phyloP scores from a whole-genome alignment of 768 basidiomycete genomes.

The Boletellus ananiceps region DNA sequence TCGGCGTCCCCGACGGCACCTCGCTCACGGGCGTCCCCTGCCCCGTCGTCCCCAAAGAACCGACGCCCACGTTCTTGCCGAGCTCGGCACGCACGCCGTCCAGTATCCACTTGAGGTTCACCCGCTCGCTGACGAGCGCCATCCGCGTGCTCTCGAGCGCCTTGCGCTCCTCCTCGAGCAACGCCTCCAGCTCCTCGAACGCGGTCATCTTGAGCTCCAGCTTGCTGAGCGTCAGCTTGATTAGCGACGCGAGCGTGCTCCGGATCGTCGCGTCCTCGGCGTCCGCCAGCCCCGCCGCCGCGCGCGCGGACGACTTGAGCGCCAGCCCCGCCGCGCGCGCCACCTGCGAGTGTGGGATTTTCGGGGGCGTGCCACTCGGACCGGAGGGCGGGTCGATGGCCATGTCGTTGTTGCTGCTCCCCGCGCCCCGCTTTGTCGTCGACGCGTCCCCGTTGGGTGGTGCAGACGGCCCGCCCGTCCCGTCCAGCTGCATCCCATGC shows the following conservation, averaged over 20 bases:
- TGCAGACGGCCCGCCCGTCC: constrained; percentile 6
- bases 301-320: constrained; percentile 82
- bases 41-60: constrained; percentile 48
- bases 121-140: constrained; percentile 74
- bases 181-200: constrained; percentile 90
- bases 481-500: constrained; percentile 29
- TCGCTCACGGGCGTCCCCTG: constrained; percentile 57
- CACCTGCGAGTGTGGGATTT: constrained; percentile 67
- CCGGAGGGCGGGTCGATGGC: constrained; percentile 36
- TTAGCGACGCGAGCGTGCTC: constrained; percentile 71
- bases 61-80: constrained; percentile 42
- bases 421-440: constrained; percentile 14
- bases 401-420: constrained; percentile 33
- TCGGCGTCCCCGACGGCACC: constrained; percentile 40
- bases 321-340: constrained; percentile 83
- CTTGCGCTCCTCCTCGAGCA: constrained; percentile 87
- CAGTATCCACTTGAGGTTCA: constrained; percentile 65
- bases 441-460: constrained; percentile 11
- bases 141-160: constrained; percentile 78
- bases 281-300: constrained; percentile 73
- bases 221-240: constrained; percentile 81
- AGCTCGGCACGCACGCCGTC: constrained; percentile 66
- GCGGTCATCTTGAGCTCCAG: constrained; percentile 92
- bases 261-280: constrained; percentile 82
- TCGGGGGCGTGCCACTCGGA: constrained; percentile 9